Evolutionary conservation across 768 basidiomycete species (phyloP), one percentile per base, ranked within the genome.

Genomic region (Leucosporidium yakuticum): DNA sequence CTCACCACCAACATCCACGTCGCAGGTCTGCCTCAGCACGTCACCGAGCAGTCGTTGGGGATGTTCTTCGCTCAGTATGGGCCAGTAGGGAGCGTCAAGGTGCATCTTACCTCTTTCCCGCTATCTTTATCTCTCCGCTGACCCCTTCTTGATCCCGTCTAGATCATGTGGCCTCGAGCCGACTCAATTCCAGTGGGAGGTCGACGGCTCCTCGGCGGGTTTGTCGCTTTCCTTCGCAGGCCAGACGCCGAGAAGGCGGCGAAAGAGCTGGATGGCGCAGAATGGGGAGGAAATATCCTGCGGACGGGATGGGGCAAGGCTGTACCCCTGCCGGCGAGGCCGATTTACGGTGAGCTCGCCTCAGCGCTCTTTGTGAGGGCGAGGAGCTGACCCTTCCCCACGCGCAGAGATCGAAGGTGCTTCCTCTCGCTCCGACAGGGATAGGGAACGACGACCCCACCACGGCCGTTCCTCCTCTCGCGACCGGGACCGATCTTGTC

Each of bases 271-370:
- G 96, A 99, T 74, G 93, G 94, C 3, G 86, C 87, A 68, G 91
- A 96, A 54, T 99, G 95, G 96, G 91, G 90, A 65, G 94, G 94
- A 11, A 89, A 84, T 49, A 78, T 90, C 27, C 80, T 99, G 6
- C 83, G 91, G 20, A 91, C 94, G 8, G 92, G 92, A 20, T 99
- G 95, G 94, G 95, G 95, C 77, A 98, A 98, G 80, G 90, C 94
- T 2, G 90, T 98, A 9, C 89, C 92, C 21, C 81, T 96, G 55
- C 91, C 88, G 36, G 80, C 83, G 1, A 88, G 87, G 77, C 77
- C 83, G 12, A 4, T 67, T 9, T 73, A 69, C 25, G 71, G 71
- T 72, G 20, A 23, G 70, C 27, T 15, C 56, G 5, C 23, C 34
- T 39, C 21, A 23, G 39, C 20, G 8, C 21, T 7, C 56, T 36